A percentile compares a stretch with the other conserved stretches of the same genome.
Evolutionary conservation across 805 yeast species (phyloP).

Genomic region (Metschnikowia baotianmanensis): DNA sequence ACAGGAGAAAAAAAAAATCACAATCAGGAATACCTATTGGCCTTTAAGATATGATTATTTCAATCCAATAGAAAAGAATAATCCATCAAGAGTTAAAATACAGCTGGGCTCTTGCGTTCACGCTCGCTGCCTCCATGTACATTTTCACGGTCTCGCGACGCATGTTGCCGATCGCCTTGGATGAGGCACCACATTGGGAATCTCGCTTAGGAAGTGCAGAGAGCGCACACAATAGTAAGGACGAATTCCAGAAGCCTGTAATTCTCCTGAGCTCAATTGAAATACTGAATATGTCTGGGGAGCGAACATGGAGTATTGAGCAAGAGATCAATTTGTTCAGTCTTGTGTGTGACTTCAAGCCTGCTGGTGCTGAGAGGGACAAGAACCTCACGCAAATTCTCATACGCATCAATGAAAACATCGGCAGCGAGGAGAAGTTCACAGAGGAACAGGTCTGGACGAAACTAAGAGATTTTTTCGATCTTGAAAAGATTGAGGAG

Average conservation of each 20-base stretch:
- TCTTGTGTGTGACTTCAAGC: slow-evolving; percentile 63
- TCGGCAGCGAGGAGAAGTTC: slow-evolving; percentile 22
- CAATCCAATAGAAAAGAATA: too few relatives aligned
- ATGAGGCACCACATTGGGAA: not conserved
- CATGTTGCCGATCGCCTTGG: not conserved
- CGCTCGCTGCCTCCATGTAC: too few relatives aligned
- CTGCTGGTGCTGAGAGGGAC: slow-evolving; percentile 56
- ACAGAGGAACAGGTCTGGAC: slow-evolving; percentile 56
- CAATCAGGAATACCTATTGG: too few relatives aligned
- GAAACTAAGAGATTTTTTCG: slow-evolving; percentile 51
- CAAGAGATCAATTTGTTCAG: slow-evolving; percentile 62
- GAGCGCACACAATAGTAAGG: slow-evolving; percentile 4
- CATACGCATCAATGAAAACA: slow-evolving; percentile 34
- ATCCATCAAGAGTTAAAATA: too few relatives aligned
- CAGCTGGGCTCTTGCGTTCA: too few relatives aligned
- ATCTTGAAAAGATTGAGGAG: slow-evolving; percentile 56
- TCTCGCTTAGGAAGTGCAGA: slow-evolving; percentile 1
- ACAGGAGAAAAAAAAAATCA: too few relatives aligned
- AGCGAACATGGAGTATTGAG: slow-evolving; percentile 49
- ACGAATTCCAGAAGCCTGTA: too few relatives aligned
- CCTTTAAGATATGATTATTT: too few relatives aligned
- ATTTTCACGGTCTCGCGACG: not conserved
- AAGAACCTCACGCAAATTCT: slow-evolving; percentile 43
- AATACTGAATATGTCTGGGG: not conserved
- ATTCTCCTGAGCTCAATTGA: too few relatives aligned